These are phyloP conservation scores for Pyrenochaeta sp. DNA, from an alignment of 2,329 filamentous ascomycete genomes.

Conservation along the genomic window DNA sequence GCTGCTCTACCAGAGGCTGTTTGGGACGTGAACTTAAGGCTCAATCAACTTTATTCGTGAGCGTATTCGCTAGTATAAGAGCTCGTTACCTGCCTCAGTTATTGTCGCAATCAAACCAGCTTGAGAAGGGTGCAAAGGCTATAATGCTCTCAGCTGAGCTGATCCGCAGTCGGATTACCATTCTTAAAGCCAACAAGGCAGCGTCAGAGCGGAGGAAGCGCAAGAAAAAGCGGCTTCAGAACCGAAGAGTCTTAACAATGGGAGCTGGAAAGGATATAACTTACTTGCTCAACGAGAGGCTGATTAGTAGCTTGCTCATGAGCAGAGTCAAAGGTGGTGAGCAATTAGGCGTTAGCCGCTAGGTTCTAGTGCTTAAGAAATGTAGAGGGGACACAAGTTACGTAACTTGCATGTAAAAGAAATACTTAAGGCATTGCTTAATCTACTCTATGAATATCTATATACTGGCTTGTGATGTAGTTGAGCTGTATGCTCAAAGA, in stretches of 20 bases:
- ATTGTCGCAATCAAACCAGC: constrained; percentile 6
- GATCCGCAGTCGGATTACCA: background rate
- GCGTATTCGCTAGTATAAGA: constrained; percentile 4
- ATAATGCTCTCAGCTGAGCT: constrained; percentile 1
- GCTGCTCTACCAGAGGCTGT: background rate
- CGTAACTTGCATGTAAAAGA: too few species aligned
- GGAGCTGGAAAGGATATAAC: constrained; percentile 13
- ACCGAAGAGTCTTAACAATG: constrained; percentile 5
- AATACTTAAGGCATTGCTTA: background rate
- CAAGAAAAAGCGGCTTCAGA: constrained; percentile 19
- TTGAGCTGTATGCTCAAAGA: too few species aligned
- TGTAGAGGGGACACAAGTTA: too few species aligned
- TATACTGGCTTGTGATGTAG: too few species aligned
- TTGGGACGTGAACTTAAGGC: constrained; percentile 14
- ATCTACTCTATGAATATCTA: background rate
- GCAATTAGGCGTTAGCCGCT: background rate
- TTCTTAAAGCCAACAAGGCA: constrained; percentile 2
- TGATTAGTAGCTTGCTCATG: too few species aligned
- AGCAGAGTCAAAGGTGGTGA: too few species aligned
- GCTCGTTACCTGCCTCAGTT: constrained; percentile 8
- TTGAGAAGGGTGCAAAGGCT: constrained; percentile 3
- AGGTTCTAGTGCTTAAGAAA: background rate
- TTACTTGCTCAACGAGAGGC: background rate
- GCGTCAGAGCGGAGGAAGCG: constrained; percentile 1
- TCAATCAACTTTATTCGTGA: constrained; percentile 10